Evolutionary conservation across 164 flowering plant genomes (phyloP), one percentile per base, ranked within the genome.

Genomic region (Umbilicus rupestris): DNA sequence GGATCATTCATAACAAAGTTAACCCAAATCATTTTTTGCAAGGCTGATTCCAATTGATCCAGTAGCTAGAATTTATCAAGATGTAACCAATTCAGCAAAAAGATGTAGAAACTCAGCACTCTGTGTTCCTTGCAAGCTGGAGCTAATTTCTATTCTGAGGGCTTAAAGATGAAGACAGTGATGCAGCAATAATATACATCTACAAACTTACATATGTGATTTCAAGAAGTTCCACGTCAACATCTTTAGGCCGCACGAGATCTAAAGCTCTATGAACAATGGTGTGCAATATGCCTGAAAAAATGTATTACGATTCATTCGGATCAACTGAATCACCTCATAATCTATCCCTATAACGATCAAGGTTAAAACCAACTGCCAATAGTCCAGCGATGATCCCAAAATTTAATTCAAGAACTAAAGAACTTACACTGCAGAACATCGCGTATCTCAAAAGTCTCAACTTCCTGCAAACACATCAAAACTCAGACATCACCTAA

Each of bases 231-330:
- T 87, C 96, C 77, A 84, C 77, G 74, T 91, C 99, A 68, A 94
- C 70, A 42, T 94, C 97, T 71, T 80, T 91, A 65, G 99, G 99
- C 66, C 96, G 92, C 69, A 94, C 88, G 37, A 89, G 89, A 58
- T 96, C 97, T 68, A 94, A 78, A 45, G 99, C 99, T 67, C 97
- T 83, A 69, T 94, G 97, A 76, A 89, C 70, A 72, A 94, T 83
- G 5, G 99, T 91, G 73, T 94, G 99, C 16, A 94, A 78, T 70
- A 94, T 85, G 64, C 99, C 99, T 94, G 88, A n/a, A n/a, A n/a
- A n/a, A n/a, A n/a, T n/a, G n/a, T n/a, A n/a, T n/a, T n/a, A n/a
- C n/a, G n/a, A n/a, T n/a, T n/a, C 84, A 82, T n/a, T 24, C 42
- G 67, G 28, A 52, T 69, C 45, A 19, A 39, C 63, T 29, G 30